Evolutionary conservation across 2,329 filamentous ascomycete species (phyloP), one percentile per base, ranked within the genome.

Genomic region (Xylaria hypoxylon): DNA sequence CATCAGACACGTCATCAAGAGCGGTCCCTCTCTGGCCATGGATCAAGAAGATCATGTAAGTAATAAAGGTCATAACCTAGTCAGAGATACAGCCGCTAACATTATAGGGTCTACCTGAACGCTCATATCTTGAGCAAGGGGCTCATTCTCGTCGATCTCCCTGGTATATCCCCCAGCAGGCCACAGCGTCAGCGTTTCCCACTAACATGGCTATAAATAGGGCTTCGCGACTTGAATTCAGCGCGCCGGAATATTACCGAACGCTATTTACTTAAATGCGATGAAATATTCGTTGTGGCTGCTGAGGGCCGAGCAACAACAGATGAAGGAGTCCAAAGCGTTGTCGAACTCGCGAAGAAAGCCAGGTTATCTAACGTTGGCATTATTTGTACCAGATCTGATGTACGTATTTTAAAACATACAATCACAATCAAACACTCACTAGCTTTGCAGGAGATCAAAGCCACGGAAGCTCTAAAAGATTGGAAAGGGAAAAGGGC

Each of bases 271-370:
- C 69, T 80, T 1, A 44, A 79, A 33, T 85, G 83, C 59, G 70
- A 86, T 59, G 82, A 84, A 62, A 82, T 85, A 3, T 81, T 85
- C 57, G 82, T 77, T 0, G 76, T 85, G 1, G 80, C 79, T 56
- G 72, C 74, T 26, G 82, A 82, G 17, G 79, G 77, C 0, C 77
- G 84, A 10, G 82, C 82, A 0, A 75, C 71, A 0, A 83, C 79
- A 0, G 80, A 85, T 61, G 72, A 74, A 19, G 80, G 81, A 0
- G 79, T 85, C 0, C 68, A 68, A 26, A 72, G 73, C 10, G 79
- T 84, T 0, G 79, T 84, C 56, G 75, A 81, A 0, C 72, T 84
- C 2, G 82, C 81, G 0, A 72, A 71, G 17, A 68, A 74, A 3
- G 81, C 79, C 0, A 67, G 68, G 0, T 68, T 84, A 0, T 76